Base-by-base conservation (phyloP, 2,329 filamentous ascomycete genomes). In the Penicillium sp. region DNA sequence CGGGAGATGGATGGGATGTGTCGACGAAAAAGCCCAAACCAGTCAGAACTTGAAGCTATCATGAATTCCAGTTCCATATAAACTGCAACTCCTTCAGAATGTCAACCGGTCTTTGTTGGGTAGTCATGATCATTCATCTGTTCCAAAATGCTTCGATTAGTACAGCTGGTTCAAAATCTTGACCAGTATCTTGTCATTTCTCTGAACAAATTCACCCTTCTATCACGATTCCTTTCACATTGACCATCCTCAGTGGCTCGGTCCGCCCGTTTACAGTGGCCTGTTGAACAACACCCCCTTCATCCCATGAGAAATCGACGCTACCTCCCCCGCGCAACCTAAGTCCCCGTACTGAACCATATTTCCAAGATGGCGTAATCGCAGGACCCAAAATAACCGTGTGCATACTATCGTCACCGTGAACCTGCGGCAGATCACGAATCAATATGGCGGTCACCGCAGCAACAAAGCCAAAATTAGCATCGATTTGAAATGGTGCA, bases 1-100 rank as follows among this genome's bases (percentile, higher is more conserved):
- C 60, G 6, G 60, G 60, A 11, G 51, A 59, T 34, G 55, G 44
- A 21, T 62, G 60, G 60, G 60, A 62, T 39, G 51, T 59, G 21
- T 26, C 60, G 5, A 56, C 23, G 5, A 62, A 60, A 26, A 45
- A 29, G 26, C 53, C 51, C 2, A 31, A 50, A 5, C 3, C 11
- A 16, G 18, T 33, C 5, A 58, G 34, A 28, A 23, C 56, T 34
- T 60, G 29, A 59, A 5, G 4, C 13, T 16, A 18, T 23, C 29
- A 48, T 40, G 9, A 19, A 19, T 3, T 31, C 23, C 5, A 21
- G n/a, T n/a, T n/a, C n/a, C n/a, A n/a, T n/a, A n/a, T n/a, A n/a
- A n/a, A n/a, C n/a, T n/a, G n/a, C n/a, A n/a, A n/a, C n/a, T n/a
- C n/a, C n/a, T n/a, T n/a, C n/a, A n/a, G n/a, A n/a, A n/a, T n/a